Base-by-base conservation (phyloP, 768 basidiomycete species). In the Boletus rubescentipes region DNA sequence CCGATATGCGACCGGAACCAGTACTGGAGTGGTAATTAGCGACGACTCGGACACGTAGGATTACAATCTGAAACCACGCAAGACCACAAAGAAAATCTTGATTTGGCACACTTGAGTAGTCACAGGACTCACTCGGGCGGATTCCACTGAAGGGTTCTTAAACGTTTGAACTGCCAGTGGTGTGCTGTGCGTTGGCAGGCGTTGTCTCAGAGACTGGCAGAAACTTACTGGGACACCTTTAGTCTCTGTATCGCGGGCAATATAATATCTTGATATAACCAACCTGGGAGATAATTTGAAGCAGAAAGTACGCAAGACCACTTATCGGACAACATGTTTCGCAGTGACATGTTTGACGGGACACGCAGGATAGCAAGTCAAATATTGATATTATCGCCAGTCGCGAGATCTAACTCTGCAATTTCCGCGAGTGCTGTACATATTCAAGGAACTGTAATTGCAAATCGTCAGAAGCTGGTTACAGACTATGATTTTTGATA, bases 401-500 rank as follows among this genome's bases (percentile, higher is more conserved):
- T 20, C 2, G 26, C 30, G 11, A 61, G 44, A n/a, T 72, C 68
- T n/a, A 82, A 58, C 59, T 81, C 79, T 21, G 77, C 79, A 54
- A 82, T 79, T 18, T 79, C 80, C 2, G 71, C 76, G 2, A 77
- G 31, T 0, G 73, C 72, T 3, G 74, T 68, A 41, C 73, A 58
- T 86, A 83, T 18, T 77, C 82, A 37, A 77, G 72, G 2, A 85
- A 69, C 57, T 86, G 84, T 55, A 83, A 78, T 8, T 82, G 79
- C 9, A 79, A 62, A 37, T 84, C 83, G 1, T 73, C 75, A 0
- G 79, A 79, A 0, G 67, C 72, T 23, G 67, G 68, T 43, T 70
- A 55, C 9, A 58, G 9, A 52, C 38, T 47, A 30, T 20, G 46
- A 39, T 8, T 21, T 39, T 35, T 26, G 46, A 10, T 40, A 65